Base-by-base conservation (phyloP, 371 early-diverging fungal species). In the Apophysomyces ossiformis region DNA sequence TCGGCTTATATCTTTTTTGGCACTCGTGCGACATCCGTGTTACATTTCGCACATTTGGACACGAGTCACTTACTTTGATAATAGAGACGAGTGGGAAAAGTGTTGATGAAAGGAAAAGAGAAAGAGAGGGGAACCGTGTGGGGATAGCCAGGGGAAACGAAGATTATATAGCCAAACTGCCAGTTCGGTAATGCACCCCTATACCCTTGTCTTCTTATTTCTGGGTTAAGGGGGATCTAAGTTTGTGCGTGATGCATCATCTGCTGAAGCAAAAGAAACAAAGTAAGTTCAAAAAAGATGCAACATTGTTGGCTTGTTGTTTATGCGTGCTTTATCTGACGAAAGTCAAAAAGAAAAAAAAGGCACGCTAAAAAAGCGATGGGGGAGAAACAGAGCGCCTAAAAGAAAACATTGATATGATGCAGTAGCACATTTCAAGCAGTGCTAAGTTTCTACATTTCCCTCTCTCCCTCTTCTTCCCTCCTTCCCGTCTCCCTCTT, bases 41-140 rank as follows among this genome's bases (percentile, higher is more conserved):
- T 61, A 61, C 61, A 61, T 61, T 61, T 61, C 46, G 21, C 61
- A 61, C 61, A 61, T 61, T 26, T 26, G 46, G 61, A 61, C 61
- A 61, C 61, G 61, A 61, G 61, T 61, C 36, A 44, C 61, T 44
- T 44, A 61, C 61, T 61, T 41, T 50, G 32, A 3, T 1, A 26
- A 26, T 26, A 26, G 32, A 21, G 21, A 50, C 9, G 47, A 47
- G 32, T 26, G 32, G 16, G 18, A 47, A 47, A n/a, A 47, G 18
- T 13, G 18, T 18, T 9, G n/a, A 21, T 18, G 54, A 16, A 26
- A 50, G 21, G 32, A 26, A 50, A 21, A 50, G 54, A n/a, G 54
- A 50, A 50, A 50, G 54, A 50, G 54, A 50, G 54, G 54, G 54
- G 54, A 50, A 50, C 21, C 54, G 54, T 50, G 54, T 50, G 54